Evolutionary conservation across 176 grass and related monocot genomes (phyloP).

Genomic region (Calamus simplicifolius): DNA sequence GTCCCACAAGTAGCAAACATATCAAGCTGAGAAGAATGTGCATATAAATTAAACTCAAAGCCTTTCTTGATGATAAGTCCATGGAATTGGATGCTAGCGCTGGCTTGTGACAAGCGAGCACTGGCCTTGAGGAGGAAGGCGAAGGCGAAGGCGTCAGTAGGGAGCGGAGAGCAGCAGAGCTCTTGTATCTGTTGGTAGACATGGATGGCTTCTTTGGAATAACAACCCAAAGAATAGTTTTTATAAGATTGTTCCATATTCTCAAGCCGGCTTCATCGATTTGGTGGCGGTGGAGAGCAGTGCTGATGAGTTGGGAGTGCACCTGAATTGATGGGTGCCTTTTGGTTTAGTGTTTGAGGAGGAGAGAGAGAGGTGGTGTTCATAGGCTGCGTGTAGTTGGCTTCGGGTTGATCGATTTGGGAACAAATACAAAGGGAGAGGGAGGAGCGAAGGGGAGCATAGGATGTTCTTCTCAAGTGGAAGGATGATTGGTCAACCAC

Average conservation of each 20-base stretch:
- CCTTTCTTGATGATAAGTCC: slow-evolving; percentile 25
- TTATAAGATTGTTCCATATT: slow-evolving; percentile 45
- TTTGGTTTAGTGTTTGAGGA: slow-evolving; percentile 25
- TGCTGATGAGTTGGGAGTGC: slow-evolving; percentile 34
- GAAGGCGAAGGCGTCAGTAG: slow-evolving; percentile 40
- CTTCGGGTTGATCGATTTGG: no score
- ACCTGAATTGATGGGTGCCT: slow-evolving; percentile 33
- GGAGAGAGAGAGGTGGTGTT: slow-evolving; percentile 17
- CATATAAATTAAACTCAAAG: slow-evolving; percentile 29
- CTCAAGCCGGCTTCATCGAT: slow-evolving; percentile 25
- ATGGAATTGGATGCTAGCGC: slow-evolving; percentile 29
- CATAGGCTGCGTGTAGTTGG: no score
- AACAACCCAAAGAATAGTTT: slow-evolving; percentile 43
- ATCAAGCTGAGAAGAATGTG: slow-evolving; percentile 32
- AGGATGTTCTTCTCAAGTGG: no score
- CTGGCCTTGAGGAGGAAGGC: slow-evolving; percentile 31
- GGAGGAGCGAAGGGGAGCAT: no score
- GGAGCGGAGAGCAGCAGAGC: slow-evolving; percentile 1
- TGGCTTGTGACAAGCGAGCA: slow-evolving; percentile 7
- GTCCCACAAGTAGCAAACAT: slow-evolving; percentile 20
- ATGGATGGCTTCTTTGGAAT: slow-evolving; percentile 32
- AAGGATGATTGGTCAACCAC: no score
- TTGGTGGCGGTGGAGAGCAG: slow-evolving; percentile 18
- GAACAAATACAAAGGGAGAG: no score
- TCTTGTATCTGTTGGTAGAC: slow-evolving; percentile 26